A percentile compares a stretch with the other conserved stretches of the same genome.
Conservation (phyloP, 1,139 yeast species). For the Komagataea norvegica region DNA sequence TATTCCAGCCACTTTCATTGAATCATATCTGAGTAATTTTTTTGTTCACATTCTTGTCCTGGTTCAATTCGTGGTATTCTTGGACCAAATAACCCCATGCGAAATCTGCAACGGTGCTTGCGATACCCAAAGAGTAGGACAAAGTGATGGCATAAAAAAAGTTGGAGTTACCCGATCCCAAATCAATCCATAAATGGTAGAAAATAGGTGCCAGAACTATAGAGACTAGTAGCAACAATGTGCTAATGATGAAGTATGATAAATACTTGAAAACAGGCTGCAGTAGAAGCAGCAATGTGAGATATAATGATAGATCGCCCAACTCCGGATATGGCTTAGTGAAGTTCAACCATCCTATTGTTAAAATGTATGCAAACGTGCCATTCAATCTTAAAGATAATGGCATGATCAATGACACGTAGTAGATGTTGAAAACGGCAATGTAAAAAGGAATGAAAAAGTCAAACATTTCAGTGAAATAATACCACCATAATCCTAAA, state of each 20-base stretch:
- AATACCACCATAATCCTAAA: slow-evolving; percentile 97
- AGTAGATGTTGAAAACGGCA: slow-evolving; percentile 76
- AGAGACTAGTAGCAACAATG: slow-evolving; percentile 44
- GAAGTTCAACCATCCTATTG: slow-evolving; percentile 62
- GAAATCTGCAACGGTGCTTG: slow-evolving; percentile 66
- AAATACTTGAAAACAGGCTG: slow-evolving; percentile 39
- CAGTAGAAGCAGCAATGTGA: slow-evolving; percentile 58
- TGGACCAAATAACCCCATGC: slow-evolving; percentile 73
- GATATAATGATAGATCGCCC: slow-evolving; percentile 74
- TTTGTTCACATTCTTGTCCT: slow-evolving; percentile 8
- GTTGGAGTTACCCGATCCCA: slow-evolving; percentile 94
- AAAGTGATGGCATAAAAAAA: slow-evolving; percentile 92
- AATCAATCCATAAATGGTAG: slow-evolving; percentile 89
- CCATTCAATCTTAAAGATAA: slow-evolving; percentile 72
- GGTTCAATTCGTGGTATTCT: slow-evolving; percentile 56
- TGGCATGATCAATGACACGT: slow-evolving; percentile 67
- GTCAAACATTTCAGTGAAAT: slow-evolving; percentile 91
- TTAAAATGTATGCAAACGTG: slow-evolving; percentile 59
- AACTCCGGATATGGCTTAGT: slow-evolving; percentile 84
- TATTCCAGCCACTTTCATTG: slow-evolving; percentile 5
- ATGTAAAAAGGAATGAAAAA: slow-evolving; percentile 81
- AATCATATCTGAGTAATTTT: slow-evolving; percentile 30
- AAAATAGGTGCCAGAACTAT: slow-evolving; percentile 76
- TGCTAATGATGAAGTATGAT: slow-evolving; percentile 40
- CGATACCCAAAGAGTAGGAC: slow-evolving; percentile 71